A percentile compares a stretch with the other conserved stretches of the same genome.
phyloP scores from a whole-genome alignment of 495 filamentous ascomycete species.

The Penicillium angulare region DNA sequence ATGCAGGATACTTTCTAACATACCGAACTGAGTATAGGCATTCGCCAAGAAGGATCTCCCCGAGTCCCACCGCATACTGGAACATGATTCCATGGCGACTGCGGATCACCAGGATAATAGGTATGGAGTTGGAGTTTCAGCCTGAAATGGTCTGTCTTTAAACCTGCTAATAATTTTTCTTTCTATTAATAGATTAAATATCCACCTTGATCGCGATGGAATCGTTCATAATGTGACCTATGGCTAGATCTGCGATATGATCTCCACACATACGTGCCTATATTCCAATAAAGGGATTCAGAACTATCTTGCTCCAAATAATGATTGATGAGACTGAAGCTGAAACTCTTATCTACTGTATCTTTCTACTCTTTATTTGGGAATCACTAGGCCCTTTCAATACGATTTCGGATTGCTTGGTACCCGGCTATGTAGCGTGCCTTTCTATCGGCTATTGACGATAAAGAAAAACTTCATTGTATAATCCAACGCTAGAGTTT shows the following conservation, averaged over 20 bases:
- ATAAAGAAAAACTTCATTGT: too few species aligned
- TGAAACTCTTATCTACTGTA: too few species aligned
- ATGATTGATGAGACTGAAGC: too few species aligned
- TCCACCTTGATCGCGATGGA: constrained; percentile 69
- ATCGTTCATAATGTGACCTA: constrained; percentile 68
- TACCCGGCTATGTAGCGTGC: too few species aligned
- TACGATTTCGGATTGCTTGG: too few species aligned
- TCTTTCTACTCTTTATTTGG: too few species aligned
- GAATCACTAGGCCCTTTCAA: too few species aligned
- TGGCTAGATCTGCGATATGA: constrained; percentile 21
- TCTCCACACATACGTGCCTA: too few species aligned
- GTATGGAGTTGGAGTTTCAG: constrained; percentile 28
- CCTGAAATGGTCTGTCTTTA: neutral
- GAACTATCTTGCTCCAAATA: too few species aligned
- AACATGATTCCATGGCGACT: constrained; percentile 60
- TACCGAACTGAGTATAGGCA: constrained; percentile 45
- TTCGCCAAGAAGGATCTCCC: constrained; percentile 78
- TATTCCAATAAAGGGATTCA: too few species aligned
- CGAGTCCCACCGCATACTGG: constrained; percentile 61
- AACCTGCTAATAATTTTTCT: constrained; percentile 2
- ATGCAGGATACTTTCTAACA: neutral
- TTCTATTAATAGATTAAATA: constrained; percentile 55
- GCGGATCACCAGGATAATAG: constrained; percentile 61
- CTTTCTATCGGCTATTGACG: too few species aligned
- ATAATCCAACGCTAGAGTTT: too few species aligned